Evolutionary conservation across 306 rosid genomes (phyloP).

Genomic region (Prosopis cineraria): DNA sequence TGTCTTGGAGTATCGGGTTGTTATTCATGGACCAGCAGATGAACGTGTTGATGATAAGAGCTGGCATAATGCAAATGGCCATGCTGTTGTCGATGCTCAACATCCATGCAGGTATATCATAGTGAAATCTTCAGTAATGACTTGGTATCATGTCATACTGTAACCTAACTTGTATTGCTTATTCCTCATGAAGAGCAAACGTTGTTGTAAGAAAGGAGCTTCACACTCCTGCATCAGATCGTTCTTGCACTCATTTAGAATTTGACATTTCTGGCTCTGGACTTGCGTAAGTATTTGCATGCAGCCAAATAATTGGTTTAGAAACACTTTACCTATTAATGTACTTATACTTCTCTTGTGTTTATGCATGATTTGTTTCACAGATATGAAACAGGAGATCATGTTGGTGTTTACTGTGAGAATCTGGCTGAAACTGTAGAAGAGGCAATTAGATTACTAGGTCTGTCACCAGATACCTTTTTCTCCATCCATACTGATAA

Average conservation of each 20-base stretch:
- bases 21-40: constrained; percentile 59
- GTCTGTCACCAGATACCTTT: constrained; percentile 79
- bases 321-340: constrained; percentile 3
- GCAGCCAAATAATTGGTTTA: constrained; percentile 13
- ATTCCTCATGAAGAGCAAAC: constrained; percentile 66
- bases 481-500: constrained; percentile 80
- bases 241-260: constrained; percentile 96
- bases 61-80: constrained; percentile 86
- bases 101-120: constrained; percentile 88
- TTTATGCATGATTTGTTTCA: constrained; percentile 25
- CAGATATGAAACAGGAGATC: constrained; percentile 99
- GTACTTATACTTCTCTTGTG: constrained; percentile 17
- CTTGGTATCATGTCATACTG: neutral
- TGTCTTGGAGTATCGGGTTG: constrained; percentile 82
- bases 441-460: constrained; percentile 68
- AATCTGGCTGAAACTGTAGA: constrained; percentile 82
- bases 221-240: constrained; percentile 82
- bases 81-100: constrained; percentile 83
- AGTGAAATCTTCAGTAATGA: constrained; percentile 1
- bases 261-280: constrained; percentile 85
- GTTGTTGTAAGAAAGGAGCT: constrained; percentile 95
- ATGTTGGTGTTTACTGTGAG: constrained; percentile 94
- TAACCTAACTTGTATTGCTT: constrained; percentile 46
- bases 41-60: constrained; percentile 55
- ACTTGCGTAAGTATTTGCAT: constrained; percentile 63